Conservation (phyloP, 129 eudicot genomes). For the Deinandra increscens region DNA sequence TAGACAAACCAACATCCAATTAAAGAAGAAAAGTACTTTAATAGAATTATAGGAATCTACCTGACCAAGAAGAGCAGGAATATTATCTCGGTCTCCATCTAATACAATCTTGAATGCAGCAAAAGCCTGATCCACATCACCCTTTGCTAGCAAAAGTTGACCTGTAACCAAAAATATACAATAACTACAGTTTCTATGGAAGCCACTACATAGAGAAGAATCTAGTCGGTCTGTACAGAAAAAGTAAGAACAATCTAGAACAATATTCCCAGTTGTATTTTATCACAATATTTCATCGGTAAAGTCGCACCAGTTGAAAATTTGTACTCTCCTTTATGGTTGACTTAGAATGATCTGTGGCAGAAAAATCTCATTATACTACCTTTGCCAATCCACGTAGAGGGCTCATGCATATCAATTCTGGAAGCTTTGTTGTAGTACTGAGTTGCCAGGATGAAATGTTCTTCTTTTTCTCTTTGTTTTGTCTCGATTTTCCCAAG, state of each 20-base stretch:
- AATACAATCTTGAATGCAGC: constrained; percentile 86
- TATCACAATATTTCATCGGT: background rate
- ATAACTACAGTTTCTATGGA: background rate
- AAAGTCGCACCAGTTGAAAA: background rate
- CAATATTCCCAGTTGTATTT: background rate
- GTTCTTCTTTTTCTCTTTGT: constrained; percentile 84
- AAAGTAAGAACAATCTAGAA: background rate
- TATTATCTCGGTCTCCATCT: constrained; percentile 88
- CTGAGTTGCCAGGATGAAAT: constrained; percentile 74
- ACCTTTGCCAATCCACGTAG: constrained; percentile 99
- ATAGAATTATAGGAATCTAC: constrained; percentile 32
- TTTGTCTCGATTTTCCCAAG: constrained; percentile 95
- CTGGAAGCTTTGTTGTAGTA: constrained; percentile 96
- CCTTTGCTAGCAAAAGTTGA: constrained; percentile 96
- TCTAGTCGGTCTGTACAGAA: constrained; percentile 1
- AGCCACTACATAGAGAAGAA: background rate
- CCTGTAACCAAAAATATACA: constrained; percentile 47
- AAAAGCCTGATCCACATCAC: constrained; percentile 92
- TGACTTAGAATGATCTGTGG: background rate
- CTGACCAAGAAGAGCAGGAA: constrained; percentile 99
- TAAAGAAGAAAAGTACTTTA: background rate
- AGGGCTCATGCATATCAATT: constrained; percentile 94
- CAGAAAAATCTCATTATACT: background rate
- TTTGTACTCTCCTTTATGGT: constrained; percentile 15
- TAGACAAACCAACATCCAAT: constrained; percentile 11